These are phyloP conservation scores for Nakazawaea wyomingensis DNA, from an alignment of 805 yeast species.

Conservation along the genomic window DNA sequence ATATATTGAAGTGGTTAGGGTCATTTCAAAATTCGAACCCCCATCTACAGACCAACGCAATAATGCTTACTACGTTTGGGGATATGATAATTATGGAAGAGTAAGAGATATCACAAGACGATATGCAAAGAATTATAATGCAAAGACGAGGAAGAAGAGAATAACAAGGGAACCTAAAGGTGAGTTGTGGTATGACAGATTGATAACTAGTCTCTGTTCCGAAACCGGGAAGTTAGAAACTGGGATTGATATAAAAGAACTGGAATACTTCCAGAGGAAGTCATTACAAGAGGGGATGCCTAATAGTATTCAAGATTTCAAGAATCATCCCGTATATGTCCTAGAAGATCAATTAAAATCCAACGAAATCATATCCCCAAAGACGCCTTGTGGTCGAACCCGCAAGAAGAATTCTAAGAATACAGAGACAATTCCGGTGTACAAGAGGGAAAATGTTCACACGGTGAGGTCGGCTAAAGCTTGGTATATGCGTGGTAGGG, in stretches of 20 bases:
- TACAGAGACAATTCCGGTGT: constrained; percentile 52
- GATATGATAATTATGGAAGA: constrained; percentile 60
- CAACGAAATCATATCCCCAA: constrained; percentile 69
- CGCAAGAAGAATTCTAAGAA: constrained; percentile 37
- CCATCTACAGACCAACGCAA: constrained; percentile 54
- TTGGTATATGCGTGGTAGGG: constrained; percentile 82
- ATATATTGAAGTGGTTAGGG: constrained; percentile 56
- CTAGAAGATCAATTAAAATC: constrained; percentile 68
- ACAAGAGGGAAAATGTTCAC: constrained; percentile 59
- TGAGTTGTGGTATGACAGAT: constrained; percentile 52
- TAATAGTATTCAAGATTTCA: constrained; percentile 72
- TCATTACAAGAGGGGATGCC: constrained; percentile 85
- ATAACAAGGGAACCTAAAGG: constrained; percentile 57
- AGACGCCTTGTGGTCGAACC: constrained; percentile 70
- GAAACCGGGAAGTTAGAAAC: constrained; percentile 19
- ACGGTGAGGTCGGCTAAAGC: constrained; percentile 67
- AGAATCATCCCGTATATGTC: constrained; percentile 81
- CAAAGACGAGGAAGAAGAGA: constrained; percentile 70
- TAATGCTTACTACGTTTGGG: constrained; percentile 68
- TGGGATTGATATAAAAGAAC: constrained; percentile 48
- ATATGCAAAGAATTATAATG: constrained; percentile 65
- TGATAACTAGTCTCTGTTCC: constrained; percentile 33
- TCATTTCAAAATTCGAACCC: constrained; percentile 63
- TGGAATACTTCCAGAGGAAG: constrained; percentile 53
- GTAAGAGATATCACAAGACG: constrained; percentile 82